Conservation (phyloP, 805 yeast genomes). For the Saccharomyces paradoxus region DNA sequence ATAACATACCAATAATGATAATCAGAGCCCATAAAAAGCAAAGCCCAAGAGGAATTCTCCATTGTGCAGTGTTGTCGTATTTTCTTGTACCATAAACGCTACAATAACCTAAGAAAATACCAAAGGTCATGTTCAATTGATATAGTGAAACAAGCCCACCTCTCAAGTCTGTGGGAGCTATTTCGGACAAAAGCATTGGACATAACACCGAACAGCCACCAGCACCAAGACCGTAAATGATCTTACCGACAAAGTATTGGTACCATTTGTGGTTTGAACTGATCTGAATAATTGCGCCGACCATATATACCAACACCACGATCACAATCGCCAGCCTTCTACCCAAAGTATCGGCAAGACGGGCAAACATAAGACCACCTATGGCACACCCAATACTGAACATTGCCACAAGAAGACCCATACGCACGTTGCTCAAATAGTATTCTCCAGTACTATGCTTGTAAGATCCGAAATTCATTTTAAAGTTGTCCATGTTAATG, state of each 20-base stretch:
- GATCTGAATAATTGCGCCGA: conserved; percentile 52
- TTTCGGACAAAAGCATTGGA: conserved; percentile 57
- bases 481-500: conserved; percentile 47
- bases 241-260: conserved; percentile 36
- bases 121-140: conserved; percentile 51
- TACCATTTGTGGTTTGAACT: conserved; percentile 35
- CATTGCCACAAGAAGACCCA: conserved; percentile 42
- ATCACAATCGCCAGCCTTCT: conserved; percentile 48
- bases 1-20: conserved; percentile 47
- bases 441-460: conserved; percentile 36
- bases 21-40: conserved; percentile 33
- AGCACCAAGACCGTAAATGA: conserved; percentile 60
- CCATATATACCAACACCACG: conserved; percentile 46
- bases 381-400: conserved; percentile 24
- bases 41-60: conserved; percentile 53
- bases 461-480: conserved; percentile 39
- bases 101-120: conserved; percentile 57
- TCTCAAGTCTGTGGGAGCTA: conserved; percentile 54
- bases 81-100: conserved; percentile 47
- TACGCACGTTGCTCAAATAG: conserved; percentile 38
- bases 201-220: conserved; percentile 62
- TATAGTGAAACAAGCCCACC: conserved; percentile 54
- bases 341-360: conserved; percentile 47
- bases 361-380: conserved; percentile 39
- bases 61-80: conserved; percentile 33